Base-by-base conservation (phyloP, 2,329 filamentous ascomycete genomes). In the Colletotrichum cordylinicola region DNA sequence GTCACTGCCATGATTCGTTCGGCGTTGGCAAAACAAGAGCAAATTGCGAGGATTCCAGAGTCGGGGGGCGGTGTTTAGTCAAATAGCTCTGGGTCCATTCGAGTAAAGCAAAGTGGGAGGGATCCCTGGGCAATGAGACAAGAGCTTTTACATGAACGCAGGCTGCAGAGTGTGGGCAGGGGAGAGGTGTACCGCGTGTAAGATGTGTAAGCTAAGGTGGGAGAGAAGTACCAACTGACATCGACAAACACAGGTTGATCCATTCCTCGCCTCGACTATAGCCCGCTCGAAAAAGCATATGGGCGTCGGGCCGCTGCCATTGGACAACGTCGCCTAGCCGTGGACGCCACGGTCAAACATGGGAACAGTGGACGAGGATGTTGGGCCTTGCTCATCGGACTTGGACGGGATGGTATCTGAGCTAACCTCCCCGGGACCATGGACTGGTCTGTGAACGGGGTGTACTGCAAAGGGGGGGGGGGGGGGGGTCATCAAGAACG, bases 1-100 rank as follows among this genome's bases (percentile, higher is more conserved):
- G 78, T 82, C 78, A 80, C 78, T 72, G 78, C 81, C 82, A 75
- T 80, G 55, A 56, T 68, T 70, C 66, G 70, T 68, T 70, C 66
- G 74, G 74, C 70, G 74, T 76, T 75, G 61, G 71, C 37, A 74
- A 74, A 70, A 74, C 71, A 75, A 71, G 71, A 62, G 61, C 60
- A 76, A 71, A 74, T 74, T 74, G 66, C 70, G 74, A 74, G 61
- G 71, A 75, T 75, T 75, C 73, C 73, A 75, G 64, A 66, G 71
- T 76, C 52, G 74, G 71, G 70, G 65, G 74, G 74, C 64, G 74
- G 67, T 74, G 66, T 76, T 72, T 74, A 66, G 71, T 76, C 74
- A 76, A 76, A 76, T 76, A 76, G 65, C 33, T 37, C 67, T 55
- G 66, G 37, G 31, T 58, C 74, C 64, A 67, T 60, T 31, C 61